Evolutionary conservation across 2,329 filamentous ascomycete species (phyloP).

Genomic region (Colletotrichum sp.): DNA sequence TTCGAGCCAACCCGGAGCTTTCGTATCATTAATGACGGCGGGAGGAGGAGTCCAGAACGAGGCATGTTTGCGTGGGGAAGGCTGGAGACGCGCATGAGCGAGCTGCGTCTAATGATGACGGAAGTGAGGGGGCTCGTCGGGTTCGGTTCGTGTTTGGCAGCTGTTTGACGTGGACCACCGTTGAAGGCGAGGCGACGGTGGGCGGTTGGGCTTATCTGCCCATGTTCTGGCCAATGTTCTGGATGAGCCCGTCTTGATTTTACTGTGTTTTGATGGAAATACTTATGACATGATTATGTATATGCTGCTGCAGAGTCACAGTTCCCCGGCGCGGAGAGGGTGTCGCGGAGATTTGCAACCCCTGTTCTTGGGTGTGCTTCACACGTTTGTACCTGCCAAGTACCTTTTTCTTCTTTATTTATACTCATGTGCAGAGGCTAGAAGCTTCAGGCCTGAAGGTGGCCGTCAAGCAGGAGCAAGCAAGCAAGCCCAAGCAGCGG

Average conservation of each 20-base stretch:
- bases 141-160: not conserved
- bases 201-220: not conserved
- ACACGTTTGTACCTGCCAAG: not conserved
- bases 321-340: not conserved
- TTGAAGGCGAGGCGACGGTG: not conserved
- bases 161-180: not conserved
- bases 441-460: not conserved
- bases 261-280: not conserved
- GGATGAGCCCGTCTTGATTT: not conserved
- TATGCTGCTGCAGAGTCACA: not conserved
- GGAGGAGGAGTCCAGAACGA: not conserved
- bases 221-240: not conserved
- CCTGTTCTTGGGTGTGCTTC: not conserved
- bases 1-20: constrained; percentile 63
- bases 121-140: not conserved
- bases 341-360: constrained; percentile 19
- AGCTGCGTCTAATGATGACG: not conserved
- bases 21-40: constrained; percentile 46
- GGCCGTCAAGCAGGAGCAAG: not conserved
- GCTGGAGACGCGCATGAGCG: not conserved
- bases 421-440: not conserved
- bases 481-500: not conserved
- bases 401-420: not conserved
- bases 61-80: not conserved
- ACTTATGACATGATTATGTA: constrained; percentile 14